Percentiles rank a stretch among this genome's conserved stretches.
Conservation (phyloP, 371 early-diverging fungal species). For the Mucor lusitanicus region DNA sequence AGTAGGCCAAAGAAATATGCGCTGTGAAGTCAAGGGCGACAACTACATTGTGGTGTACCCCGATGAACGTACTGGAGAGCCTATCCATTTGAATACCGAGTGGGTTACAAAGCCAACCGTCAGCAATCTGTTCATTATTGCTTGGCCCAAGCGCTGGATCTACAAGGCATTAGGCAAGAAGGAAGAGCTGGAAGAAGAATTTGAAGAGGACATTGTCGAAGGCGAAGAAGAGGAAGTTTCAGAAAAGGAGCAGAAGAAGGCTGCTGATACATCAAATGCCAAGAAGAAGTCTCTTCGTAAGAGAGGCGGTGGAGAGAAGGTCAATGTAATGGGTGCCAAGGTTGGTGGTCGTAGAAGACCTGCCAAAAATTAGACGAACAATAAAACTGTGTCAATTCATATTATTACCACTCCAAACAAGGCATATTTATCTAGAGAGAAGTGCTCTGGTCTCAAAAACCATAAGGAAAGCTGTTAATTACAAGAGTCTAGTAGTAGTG, state of each 20-base stretch:
- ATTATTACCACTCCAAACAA: too few species aligned
- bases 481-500: too few species aligned
- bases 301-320: constrained; percentile 22
- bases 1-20: constrained; percentile 35
- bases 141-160: constrained; percentile 26
- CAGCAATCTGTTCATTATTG: constrained; percentile 27
- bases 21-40: constrained; percentile 50
- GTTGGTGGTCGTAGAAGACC: constrained; percentile 48
- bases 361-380: constrained; percentile 8
- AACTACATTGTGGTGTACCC: constrained; percentile 42
- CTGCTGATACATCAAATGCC: constrained; percentile 1
- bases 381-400: background rate
- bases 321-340: constrained; percentile 33
- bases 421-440: too few species aligned
- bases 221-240: constrained; percentile 4
- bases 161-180: constrained; percentile 25
- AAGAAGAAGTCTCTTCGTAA: constrained; percentile 24
- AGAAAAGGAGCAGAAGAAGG: background rate
- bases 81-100: constrained; percentile 39
- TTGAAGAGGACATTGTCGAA: constrained; percentile 14
- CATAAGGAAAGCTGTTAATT: too few species aligned
- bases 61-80: constrained; percentile 29
- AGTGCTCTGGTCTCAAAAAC: too few species aligned
- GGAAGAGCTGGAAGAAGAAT: constrained; percentile 10
- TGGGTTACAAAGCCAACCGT: constrained; percentile 35